A percentile compares a stretch with the other conserved stretches of the same genome.
Conservation (phyloP, 2,329 filamentous ascomycete species). For the Nigrospora osmanthi region DNA sequence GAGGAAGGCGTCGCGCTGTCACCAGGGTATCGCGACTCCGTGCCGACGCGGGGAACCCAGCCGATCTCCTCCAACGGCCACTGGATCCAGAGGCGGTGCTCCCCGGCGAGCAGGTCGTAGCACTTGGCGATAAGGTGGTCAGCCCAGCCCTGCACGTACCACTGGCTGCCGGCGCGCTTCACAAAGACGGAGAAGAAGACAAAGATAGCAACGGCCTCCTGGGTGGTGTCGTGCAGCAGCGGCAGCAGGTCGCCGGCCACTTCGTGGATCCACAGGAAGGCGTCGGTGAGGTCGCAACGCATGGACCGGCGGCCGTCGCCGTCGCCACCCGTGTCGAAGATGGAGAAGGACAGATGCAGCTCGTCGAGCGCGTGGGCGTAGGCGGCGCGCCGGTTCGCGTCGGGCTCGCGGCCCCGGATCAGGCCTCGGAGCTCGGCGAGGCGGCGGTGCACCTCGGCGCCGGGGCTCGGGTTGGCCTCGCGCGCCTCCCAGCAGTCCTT, state of each 20-base stretch:
- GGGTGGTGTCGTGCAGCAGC: conserved; percentile 10
- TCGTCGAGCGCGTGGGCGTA: conserved; percentile 5
- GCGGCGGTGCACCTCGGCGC: neutral
- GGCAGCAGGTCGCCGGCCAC: conserved; percentile 17
- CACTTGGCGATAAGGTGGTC: conserved; percentile 7
- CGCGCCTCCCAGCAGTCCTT: neutral
- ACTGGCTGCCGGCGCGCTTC: conserved; percentile 4
- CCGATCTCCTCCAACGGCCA: conserved; percentile 11
- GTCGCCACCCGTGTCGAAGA: neutral
- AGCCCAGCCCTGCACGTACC: conserved; percentile 11
- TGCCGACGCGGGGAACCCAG: conserved; percentile 10
- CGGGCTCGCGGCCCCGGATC: neutral
- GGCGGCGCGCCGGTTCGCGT: neutral
- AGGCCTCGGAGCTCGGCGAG: neutral
- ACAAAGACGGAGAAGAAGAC: conserved; percentile 9
- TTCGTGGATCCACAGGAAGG: conserved; percentile 22
- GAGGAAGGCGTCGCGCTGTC: no score
- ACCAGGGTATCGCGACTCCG: no score
- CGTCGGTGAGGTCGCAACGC: conserved; percentile 10
- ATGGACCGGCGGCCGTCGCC: neutral
- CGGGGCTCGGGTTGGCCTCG: neutral
- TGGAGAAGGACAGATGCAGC: conserved; percentile 5
- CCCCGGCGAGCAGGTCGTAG: conserved; percentile 8
- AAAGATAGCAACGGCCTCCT: conserved; percentile 24
- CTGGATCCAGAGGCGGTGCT: conserved; percentile 8